Conservation (phyloP, 148 eudicot genomes). For the Fallopia convolvulus region DNA sequence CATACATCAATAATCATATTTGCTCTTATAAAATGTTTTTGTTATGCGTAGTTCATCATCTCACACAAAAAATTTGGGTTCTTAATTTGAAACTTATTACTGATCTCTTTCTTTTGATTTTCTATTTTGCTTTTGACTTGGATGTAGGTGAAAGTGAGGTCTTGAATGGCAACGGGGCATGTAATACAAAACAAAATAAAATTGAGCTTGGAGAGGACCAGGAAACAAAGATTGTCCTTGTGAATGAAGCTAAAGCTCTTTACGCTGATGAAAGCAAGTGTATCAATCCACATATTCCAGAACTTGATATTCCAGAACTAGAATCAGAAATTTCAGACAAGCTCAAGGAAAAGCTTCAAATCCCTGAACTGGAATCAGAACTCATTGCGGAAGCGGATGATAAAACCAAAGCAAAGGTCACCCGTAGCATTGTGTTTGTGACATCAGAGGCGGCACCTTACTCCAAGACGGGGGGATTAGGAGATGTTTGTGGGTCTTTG, state of each 20-base stretch:
- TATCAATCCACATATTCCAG: neutral
- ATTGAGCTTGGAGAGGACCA: slow-evolving; percentile 10
- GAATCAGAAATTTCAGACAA: neutral
- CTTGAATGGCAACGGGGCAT: slow-evolving; percentile 19
- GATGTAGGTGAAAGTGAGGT: slow-evolving; percentile 30
- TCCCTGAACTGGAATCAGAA: slow-evolving; percentile 14
- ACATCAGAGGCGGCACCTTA: slow-evolving; percentile 92
- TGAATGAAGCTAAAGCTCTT: neutral
- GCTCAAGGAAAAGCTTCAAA: neutral
- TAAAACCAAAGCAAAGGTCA: slow-evolving; percentile 25
- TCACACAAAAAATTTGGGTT: neutral
- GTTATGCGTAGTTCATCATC: too few species aligned
- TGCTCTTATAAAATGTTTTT: too few species aligned
- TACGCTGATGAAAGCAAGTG: neutral
- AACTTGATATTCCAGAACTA: neutral
- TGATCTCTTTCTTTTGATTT: neutral
- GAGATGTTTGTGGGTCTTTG: slow-evolving; percentile 97
- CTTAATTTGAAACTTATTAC: neutral
- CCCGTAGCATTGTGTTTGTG: slow-evolving; percentile 51
- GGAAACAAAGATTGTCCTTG: slow-evolving; percentile 11
- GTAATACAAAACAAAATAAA: slow-evolving; percentile 18
- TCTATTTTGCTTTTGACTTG: neutral
- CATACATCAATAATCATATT: too few species aligned
- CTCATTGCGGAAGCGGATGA: slow-evolving; percentile 14
- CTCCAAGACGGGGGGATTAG: slow-evolving; percentile 95